Conservation (phyloP, 2,329 filamentous ascomycete species). For the Epichloe uncinata region DNA sequence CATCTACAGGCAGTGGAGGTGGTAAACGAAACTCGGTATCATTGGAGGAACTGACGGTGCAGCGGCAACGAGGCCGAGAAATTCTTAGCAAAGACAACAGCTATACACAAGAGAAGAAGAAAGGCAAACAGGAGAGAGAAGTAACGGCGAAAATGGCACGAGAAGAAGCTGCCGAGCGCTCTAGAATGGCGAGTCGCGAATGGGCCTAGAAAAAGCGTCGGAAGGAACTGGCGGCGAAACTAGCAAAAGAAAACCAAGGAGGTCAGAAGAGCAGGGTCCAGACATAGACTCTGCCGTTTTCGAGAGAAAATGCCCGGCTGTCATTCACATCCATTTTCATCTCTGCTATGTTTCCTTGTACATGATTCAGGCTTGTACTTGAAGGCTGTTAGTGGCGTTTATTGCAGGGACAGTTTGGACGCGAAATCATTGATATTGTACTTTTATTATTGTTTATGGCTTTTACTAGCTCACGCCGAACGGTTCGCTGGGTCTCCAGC, state of each 20-base stretch:
- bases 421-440: not conserved
- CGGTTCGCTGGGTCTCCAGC: not conserved
- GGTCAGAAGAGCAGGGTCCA: not conserved
- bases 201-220: slow-evolving; percentile 47
- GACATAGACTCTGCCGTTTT: not conserved
- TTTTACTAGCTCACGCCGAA: not conserved
- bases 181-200: slow-evolving; percentile 43
- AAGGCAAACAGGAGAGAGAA: slow-evolving; percentile 42
- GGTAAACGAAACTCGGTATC: slow-evolving; percentile 36
- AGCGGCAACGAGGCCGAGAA: slow-evolving; percentile 39
- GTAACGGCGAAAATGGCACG: slow-evolving; percentile 38
- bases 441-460: not conserved
- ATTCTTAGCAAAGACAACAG: slow-evolving; percentile 40
- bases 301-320: not conserved
- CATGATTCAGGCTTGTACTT: not conserved
- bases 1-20: slow-evolving; percentile 30
- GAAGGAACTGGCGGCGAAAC: slow-evolving; percentile 19
- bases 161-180: slow-evolving; percentile 47
- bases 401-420: no score
- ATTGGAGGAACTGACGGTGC: slow-evolving; percentile 34
- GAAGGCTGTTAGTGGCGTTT: no score
- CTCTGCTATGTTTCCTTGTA: not conserved
- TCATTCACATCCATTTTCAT: not conserved
- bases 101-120: slow-evolving; percentile 32
- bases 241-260: slow-evolving; percentile 5